Base-by-base conservation (phyloP, 2,329 filamentous ascomycete species). In the Dothidotthia symphoricarpi region DNA sequence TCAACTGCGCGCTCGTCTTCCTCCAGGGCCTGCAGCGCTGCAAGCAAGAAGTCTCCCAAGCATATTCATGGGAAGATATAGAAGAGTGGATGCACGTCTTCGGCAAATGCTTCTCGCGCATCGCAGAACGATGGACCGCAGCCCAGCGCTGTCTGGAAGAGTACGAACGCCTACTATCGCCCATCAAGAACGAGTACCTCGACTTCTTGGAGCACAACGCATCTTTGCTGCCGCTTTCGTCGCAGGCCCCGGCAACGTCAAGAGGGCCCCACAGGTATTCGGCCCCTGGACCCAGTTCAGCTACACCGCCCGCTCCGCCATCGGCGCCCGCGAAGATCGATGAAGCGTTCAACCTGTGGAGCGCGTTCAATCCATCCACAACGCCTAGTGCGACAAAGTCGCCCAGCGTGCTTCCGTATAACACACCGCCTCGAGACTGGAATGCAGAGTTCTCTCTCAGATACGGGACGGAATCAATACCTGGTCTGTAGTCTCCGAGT, bases 41-140 rank as follows among this genome's bases (percentile, higher is more conserved):
- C 47, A 61, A 57, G 30, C 45, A 54, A 37, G 55, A 63, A 39
- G 53, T 65, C 14, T 55, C 63, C 3, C 50, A 57, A 1, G 32
- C 26, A 3, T 64, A 58, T 19, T 26, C 47, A 3, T 59, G 53
- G 47, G 39, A 51, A 19, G 36, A 57, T 24, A 49, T 65, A 3
- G 55, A 66, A 25, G 43, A 55, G 2, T 63, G 51, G 49, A 63
- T 64, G 55, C 36, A 47, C 7, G 41, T 48, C 9, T 66, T 66
- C 25, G 56, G 58, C 3, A 50, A 54, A 12, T 65, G 61, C 36
- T 66, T 66, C 37, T 40, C 47, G 7, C 57, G 56, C 16, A 64
- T 66, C 35, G 53, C 59, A 10, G 62, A 66, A 41, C 57, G 63
- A 28, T 66, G 63, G 63, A 42, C 62, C 6, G 59, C 58, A 7